phyloP scores from a whole-genome alignment of 1,284 basidiomycete genomes.

The Porodaedalea pini region DNA sequence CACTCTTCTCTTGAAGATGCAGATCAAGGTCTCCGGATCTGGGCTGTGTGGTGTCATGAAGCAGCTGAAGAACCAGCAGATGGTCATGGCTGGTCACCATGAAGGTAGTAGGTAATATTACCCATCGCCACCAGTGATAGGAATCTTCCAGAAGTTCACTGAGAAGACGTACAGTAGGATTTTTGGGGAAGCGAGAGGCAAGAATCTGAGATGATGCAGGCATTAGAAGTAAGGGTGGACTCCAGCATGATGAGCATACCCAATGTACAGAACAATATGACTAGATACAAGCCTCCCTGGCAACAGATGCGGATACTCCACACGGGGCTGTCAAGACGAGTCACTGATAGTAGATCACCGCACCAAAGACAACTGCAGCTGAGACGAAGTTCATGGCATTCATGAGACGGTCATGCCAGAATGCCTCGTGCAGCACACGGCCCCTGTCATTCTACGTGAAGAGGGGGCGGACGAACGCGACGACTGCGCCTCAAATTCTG shows the following conservation, averaged over 20 bases:
- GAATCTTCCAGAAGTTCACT: conserved; percentile 95
- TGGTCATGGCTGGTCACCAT: conserved; percentile 60
- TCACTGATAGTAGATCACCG: conserved; percentile 97
- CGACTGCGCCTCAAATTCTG: conserved; percentile 96
- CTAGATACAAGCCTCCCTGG: conserved; percentile 90
- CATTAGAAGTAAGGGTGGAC: conserved; percentile 88
- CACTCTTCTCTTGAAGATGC: conserved; percentile 97
- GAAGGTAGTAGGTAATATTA: conserved; percentile 98
- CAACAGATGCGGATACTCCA: conserved; percentile 96
- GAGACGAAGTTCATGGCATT: conserved; percentile 98
- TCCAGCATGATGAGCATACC: conserved; percentile 99
- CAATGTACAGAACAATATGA: conserved; percentile 98
- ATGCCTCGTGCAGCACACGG: conserved; percentile 94
- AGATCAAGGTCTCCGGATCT: conserved; percentile 98
- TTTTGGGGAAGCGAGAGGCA: conserved; percentile 84
- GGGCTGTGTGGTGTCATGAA: conserved; percentile 97
- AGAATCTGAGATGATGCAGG: conserved; percentile 98
- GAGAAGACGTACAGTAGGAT: conserved; percentile 86
- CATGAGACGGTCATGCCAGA: conserved; percentile 95
- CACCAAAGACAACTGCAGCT: conserved; percentile 87
- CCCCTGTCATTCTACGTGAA: conserved; percentile 99
- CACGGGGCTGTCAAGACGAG: conserved; percentile 98
- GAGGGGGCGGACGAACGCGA: conserved; percentile 94
- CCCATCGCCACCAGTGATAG: conserved; percentile 87
- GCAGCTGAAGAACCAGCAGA: conserved; percentile 97